Percentiles rank a stretch among this genome's conserved stretches.
phyloP scores from a whole-genome alignment of 345 rosid genomes.

The Aquilaria malaccensis region DNA sequence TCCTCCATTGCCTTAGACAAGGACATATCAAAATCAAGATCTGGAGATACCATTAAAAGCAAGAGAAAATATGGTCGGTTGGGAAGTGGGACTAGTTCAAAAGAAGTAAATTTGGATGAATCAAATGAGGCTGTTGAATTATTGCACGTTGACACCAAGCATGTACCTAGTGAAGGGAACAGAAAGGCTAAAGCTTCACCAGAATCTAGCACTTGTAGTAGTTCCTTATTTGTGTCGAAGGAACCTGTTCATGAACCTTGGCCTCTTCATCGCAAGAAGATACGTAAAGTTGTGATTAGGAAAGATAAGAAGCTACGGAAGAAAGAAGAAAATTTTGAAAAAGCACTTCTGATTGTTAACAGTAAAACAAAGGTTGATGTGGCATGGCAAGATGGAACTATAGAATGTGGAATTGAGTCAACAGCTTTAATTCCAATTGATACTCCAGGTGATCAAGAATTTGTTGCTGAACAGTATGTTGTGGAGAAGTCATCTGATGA shows the following conservation, averaged over 20 bases:
- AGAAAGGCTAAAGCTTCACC: conserved; percentile 22
- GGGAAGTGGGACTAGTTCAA: conserved; percentile 28
- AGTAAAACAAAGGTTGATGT: conserved; percentile 71
- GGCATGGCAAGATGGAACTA: conserved; percentile 86
- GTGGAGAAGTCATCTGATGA: conserved; percentile 86
- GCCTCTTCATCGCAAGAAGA: conserved; percentile 89
- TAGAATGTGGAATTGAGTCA: conserved; percentile 44
- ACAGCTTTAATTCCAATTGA: conserved; percentile 76
- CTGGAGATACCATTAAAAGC: conserved; percentile 36
- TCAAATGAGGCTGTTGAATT: conserved; percentile 31
- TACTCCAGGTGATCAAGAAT: conserved; percentile 98
- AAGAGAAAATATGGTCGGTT: conserved; percentile 26
- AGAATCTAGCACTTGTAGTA: conserved; percentile 43
- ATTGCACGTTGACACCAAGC: conserved; percentile 28
- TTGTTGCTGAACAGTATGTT: conserved; percentile 85
- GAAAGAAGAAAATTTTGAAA: conserved; percentile 88
- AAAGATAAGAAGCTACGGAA: conserved; percentile 74
- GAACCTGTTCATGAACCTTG: conserved; percentile 69
- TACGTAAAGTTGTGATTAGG: conserved; percentile 73
- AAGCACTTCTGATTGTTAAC: conserved; percentile 65
- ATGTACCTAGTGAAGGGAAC: conserved; percentile 28
- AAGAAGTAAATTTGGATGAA: conserved; percentile 45
- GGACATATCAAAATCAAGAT: conserved; percentile 42
- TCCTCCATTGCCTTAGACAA: conserved; percentile 39
- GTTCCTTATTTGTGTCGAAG: conserved; percentile 48